Evolutionary conservation across 108 stramenopile species (phyloP).

Genomic region (Tribonema minus): DNA sequence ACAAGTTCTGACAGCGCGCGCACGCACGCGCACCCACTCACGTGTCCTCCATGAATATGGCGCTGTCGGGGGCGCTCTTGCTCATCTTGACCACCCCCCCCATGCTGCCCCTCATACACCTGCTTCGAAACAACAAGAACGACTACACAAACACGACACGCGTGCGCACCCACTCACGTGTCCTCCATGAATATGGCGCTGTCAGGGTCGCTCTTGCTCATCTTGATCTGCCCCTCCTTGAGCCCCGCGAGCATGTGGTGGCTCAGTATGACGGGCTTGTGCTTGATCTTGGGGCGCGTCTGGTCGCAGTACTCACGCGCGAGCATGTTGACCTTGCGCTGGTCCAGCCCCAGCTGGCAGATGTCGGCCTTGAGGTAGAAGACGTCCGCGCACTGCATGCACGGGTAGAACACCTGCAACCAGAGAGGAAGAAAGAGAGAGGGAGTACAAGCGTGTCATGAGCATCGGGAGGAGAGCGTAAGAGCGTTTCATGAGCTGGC

Average conservation of each 20-base stretch:
- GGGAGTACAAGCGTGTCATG: too few species aligned
- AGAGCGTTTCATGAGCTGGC: too few species aligned
- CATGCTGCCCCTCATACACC: too few species aligned
- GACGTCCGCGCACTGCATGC: slow-evolving; percentile 94
- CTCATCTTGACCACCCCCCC: slow-evolving; percentile 99
- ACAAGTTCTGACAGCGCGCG: background rate
- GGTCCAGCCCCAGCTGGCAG: slow-evolving; percentile 98
- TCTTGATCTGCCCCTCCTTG: slow-evolving; percentile 98
- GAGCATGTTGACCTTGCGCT: slow-evolving; percentile 97
- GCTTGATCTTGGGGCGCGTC: slow-evolving; percentile 71
- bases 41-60: slow-evolving; percentile 98
- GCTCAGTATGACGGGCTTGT: slow-evolving; percentile 75
- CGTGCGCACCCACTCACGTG: slow-evolving; percentile 33
- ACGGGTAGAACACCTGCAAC: slow-evolving; percentile 78
- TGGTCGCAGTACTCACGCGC: slow-evolving; percentile 96
- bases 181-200: slow-evolving; percentile 99
- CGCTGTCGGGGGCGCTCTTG: slow-evolving; percentile 97
- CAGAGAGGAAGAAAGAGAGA: too few species aligned
- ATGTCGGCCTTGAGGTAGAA: slow-evolving; percentile 99
- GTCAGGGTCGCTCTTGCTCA: slow-evolving; percentile 98
- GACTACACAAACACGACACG: too few species aligned
- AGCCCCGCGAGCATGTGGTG: slow-evolving; percentile 79
- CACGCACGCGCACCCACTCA: slow-evolving; percentile 15
- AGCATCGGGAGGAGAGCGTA: too few species aligned
- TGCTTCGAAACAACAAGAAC: too few species aligned